A percentile compares a stretch with the other conserved stretches of the same genome.
phyloP scores from a whole-genome alignment of 208 protist species.

The Leishmania guyanensis region DNA sequence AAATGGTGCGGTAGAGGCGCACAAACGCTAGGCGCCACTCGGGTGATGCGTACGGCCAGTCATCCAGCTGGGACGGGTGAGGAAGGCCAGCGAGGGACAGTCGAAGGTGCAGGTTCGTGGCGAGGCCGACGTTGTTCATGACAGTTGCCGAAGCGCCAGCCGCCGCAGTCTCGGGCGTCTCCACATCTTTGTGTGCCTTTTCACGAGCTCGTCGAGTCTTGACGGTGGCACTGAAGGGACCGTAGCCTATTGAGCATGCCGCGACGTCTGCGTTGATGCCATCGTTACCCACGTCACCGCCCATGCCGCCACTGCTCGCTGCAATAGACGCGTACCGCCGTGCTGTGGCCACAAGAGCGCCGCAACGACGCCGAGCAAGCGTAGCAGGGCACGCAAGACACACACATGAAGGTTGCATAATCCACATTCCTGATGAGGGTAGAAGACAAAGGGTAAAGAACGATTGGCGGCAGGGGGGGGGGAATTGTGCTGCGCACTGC shows the following conservation, averaged over 20 bases:
- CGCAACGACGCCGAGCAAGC: not conserved
- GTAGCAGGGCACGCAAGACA: not conserved
- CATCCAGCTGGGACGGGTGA: slow-evolving; percentile 61
- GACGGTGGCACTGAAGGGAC: slow-evolving; percentile 60
- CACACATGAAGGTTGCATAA: not conserved
- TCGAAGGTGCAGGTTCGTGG: slow-evolving; percentile 57
- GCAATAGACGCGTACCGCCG: not conserved
- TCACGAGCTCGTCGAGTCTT: slow-evolving; percentile 28
- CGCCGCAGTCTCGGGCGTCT: slow-evolving; percentile 1
- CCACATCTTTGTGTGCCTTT: not conserved
- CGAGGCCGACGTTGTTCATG: slow-evolving; percentile 49
- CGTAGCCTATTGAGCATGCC: slow-evolving; percentile 42
- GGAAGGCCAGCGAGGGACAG: slow-evolving; percentile 58
- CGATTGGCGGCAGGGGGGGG: not conserved
- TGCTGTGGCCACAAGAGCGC: not conserved
- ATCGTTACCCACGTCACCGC: slow-evolving; percentile 7
- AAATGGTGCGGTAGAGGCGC: slow-evolving; percentile 76
- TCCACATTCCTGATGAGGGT: not conserved
- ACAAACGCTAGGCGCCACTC: slow-evolving; percentile 70
- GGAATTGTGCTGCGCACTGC: not conserved
- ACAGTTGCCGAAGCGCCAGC: slow-evolving; percentile 24
- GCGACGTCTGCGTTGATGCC: not conserved
- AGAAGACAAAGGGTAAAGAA: not conserved
- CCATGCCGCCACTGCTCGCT: not conserved
- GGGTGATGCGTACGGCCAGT: slow-evolving; percentile 41